phyloP scores from a whole-genome alignment of 176 grass and related monocot species.

The Hordeum marinum region DNA sequence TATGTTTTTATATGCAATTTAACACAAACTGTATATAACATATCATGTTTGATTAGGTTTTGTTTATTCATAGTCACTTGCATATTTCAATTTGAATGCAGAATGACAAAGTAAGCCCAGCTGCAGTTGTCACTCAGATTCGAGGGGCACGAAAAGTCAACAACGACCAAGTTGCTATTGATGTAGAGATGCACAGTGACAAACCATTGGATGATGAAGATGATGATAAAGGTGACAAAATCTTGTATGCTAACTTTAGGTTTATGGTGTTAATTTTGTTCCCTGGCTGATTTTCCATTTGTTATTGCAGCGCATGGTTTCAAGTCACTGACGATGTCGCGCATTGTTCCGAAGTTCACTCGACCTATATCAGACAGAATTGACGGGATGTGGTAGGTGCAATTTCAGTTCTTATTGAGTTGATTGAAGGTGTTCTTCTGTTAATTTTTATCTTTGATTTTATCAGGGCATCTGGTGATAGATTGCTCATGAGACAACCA shows the following conservation, averaged over 20 bases:
- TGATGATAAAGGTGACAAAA: slow-evolving; percentile 87
- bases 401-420: slow-evolving; percentile 25
- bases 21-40: neutral
- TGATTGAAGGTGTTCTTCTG: slow-evolving; percentile 10
- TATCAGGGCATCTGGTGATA: slow-evolving; percentile 94
- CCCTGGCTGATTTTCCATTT: slow-evolving; percentile 28
- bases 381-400: slow-evolving; percentile 86
- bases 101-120: slow-evolving; percentile 67
- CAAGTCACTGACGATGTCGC: slow-evolving; percentile 89
- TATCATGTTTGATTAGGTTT: neutral
- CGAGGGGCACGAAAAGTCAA: slow-evolving; percentile 76
- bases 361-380: slow-evolving; percentile 82
- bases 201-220: slow-evolving; percentile 79
- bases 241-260: slow-evolving; percentile 3
- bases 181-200: slow-evolving; percentile 61
- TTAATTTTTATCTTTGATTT: slow-evolving; percentile 18
- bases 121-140: slow-evolving; percentile 56
- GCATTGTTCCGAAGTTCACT: slow-evolving; percentile 80
- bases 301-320: slow-evolving; percentile 89
- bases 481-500: slow-evolving; percentile 94
- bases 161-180: slow-evolving; percentile 86
- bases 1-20: neutral
- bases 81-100: slow-evolving; percentile 30
- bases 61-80: slow-evolving; percentile 3
- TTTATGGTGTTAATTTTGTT: slow-evolving; percentile 8